Percentiles rank a stretch among this genome's conserved stretches.
Evolutionary conservation across 2,329 filamentous ascomycete genomes (phyloP).

Genomic region (Conoideocrella luteorostrata): DNA sequence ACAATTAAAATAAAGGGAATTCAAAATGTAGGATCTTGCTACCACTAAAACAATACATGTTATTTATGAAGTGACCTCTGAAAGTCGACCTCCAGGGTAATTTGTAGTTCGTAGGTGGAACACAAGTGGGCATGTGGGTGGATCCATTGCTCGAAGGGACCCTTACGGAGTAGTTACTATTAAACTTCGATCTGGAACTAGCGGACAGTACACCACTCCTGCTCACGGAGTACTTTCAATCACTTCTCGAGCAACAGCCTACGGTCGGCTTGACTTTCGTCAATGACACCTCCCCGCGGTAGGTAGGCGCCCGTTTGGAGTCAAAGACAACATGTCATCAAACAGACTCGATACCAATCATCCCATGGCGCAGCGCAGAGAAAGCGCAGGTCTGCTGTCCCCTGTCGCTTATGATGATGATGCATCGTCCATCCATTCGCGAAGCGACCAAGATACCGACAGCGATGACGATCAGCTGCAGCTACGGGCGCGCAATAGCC

Average conservation of each 20-base stretch:
- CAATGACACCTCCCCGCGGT: background rate
- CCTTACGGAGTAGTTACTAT: background rate
- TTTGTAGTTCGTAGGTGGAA: no score
- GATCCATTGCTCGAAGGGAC: no score
- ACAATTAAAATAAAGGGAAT: no score
- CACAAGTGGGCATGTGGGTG: no score
- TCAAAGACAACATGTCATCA: constrained; percentile 12
- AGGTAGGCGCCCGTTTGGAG: background rate
- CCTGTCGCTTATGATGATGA: constrained; percentile 63
- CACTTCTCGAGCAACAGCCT: background rate
- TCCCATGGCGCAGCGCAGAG: constrained; percentile 16
- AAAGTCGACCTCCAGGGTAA: no score
- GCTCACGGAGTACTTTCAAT: no score
- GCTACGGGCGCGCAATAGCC: constrained; percentile 58
- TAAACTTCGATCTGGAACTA: no score
- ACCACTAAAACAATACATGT: no score
- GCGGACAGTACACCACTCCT: no score
- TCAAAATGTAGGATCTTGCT: no score
- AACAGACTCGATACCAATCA: constrained; percentile 16
- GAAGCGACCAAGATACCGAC: constrained; percentile 68
- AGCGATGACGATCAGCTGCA: constrained; percentile 69
- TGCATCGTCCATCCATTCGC: constrained; percentile 58
- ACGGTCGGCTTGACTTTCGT: background rate
- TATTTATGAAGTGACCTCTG: no score
- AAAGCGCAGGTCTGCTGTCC: constrained; percentile 49